Conservation (phyloP, 2,329 filamentous ascomycete species). For the Clonostachys solani region DNA sequence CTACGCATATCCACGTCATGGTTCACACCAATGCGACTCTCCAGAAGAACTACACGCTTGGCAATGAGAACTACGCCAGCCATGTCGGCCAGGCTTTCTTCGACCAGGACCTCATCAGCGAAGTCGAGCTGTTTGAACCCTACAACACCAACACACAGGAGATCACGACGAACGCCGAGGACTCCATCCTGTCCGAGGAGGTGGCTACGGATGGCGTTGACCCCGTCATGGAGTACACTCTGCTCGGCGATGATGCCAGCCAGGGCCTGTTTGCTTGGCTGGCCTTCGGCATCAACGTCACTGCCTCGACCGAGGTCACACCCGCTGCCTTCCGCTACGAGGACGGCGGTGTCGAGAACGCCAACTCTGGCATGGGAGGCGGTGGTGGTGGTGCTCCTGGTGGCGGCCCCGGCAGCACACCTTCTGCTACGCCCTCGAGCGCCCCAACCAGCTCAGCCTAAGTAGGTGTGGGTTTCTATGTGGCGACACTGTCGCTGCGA, state of each 20-base stretch:
- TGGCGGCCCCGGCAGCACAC: neutral
- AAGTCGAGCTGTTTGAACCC: constrained; percentile 43
- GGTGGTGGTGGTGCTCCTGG: neutral
- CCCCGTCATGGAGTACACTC: constrained; percentile 54
- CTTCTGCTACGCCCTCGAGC: neutral
- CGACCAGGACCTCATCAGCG: constrained; percentile 49
- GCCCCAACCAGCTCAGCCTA: neutral
- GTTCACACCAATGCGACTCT: constrained; percentile 29
- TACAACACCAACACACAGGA: constrained; percentile 40
- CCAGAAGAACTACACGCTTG: constrained; percentile 24
- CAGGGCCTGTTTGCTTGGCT: constrained; percentile 55
- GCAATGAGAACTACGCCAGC: constrained; percentile 33
- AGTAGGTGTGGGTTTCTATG: neutral
- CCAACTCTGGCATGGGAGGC: constrained; percentile 4
- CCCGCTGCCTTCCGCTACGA: constrained; percentile 23
- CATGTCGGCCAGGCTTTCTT: constrained; percentile 65
- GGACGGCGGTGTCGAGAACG: constrained; percentile 22
- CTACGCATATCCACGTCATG: constrained; percentile 41
- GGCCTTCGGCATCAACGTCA: constrained; percentile 41
- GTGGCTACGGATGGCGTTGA: constrained; percentile 40
- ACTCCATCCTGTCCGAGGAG: constrained; percentile 39
- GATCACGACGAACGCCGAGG: constrained; percentile 46
- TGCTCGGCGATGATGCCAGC: constrained; percentile 44
- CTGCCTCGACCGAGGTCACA: constrained; percentile 10
- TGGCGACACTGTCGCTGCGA: too few relatives aligned